phyloP scores from a whole-genome alignment of 495 filamentous ascomycete genomes.

The Alectoria sarmentosa region DNA sequence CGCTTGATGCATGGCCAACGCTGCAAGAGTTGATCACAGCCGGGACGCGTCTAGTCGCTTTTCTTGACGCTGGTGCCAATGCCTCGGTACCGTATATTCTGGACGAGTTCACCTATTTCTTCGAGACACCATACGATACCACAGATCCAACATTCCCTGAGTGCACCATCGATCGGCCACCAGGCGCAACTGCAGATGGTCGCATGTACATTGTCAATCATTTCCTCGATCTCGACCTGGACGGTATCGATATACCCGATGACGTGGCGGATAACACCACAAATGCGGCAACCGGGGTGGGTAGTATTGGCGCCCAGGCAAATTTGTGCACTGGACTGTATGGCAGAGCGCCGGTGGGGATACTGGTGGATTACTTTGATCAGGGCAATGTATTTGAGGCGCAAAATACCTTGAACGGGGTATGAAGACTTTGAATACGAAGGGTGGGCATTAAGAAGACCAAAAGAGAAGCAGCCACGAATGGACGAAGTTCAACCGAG shows the following conservation, averaged over 20 bases:
- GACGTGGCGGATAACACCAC: constrained; percentile 45
- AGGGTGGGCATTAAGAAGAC: no score
- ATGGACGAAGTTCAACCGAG: no score
- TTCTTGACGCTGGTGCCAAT: constrained; percentile 50
- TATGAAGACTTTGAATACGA: constrained; percentile 25
- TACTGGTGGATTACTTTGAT: constrained; percentile 64
- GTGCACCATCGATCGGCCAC: constrained; percentile 57
- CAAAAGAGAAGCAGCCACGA: background rate
- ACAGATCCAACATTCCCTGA: constrained; percentile 39
- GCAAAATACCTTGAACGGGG: constrained; percentile 52
- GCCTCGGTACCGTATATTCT: constrained; percentile 53
- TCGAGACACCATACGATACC: constrained; percentile 62
- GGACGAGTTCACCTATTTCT: constrained; percentile 61
- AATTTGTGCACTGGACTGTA: constrained; percentile 46
- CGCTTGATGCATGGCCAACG: constrained; percentile 53
- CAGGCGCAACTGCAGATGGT: constrained; percentile 25
- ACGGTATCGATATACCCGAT: constrained; percentile 51
- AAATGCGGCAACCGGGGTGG: constrained; percentile 45
- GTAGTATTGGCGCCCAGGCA: constrained; percentile 54
- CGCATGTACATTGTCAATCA: constrained; percentile 53
- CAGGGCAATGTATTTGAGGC: constrained; percentile 50
- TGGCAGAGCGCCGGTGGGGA: constrained; percentile 48
- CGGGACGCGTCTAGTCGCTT: constrained; percentile 55
- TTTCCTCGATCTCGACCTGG: constrained; percentile 38
- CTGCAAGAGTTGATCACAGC: constrained; percentile 52